Base-by-base conservation (phyloP, 768 basidiomycete species). In the Lentinus tigrinus region DNA sequence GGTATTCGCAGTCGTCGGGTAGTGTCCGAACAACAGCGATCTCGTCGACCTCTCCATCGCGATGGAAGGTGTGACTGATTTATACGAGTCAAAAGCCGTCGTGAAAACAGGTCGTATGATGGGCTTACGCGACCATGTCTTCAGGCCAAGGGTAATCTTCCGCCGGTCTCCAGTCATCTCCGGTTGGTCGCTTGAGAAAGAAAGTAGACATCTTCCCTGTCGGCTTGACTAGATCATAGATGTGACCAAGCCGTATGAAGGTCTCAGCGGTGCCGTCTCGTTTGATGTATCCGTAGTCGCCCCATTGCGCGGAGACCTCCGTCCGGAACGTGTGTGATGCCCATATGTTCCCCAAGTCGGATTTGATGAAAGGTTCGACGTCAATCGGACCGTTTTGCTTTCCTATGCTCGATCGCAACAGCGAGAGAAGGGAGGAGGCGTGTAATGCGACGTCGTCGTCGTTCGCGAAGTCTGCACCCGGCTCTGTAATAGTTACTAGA, bases 1-100 rank as follows among this genome's bases (percentile, higher is more conserved):
- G 56, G 19, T 57, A 57, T 36, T 57, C 56, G 21, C n/a, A 44
- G 37, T 57, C 56, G 23, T 57, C 56, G 5, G 56, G 56, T 4
- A 57, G 36, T 19, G 56, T 57, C 14, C 56, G 31, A 6, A 57
- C 56, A n/a, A 52, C 56, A 16, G 56, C 50, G 11, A 57, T 57
- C 2, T 57, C 56, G 21, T 57, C 56, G 11, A 52, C 17, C 1
- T 40, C 43, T n/a, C 24, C 37, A 6, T 24, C 27, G 10, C 47
- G 47, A 2, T 56, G 47, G 8, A 56, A 56, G 3, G 23, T 27
- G 23, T 56, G 54, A 26, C 54, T 56, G 26, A 3, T n/a, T n/a
- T n/a, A n/a, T n/a, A n/a, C n/a, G n/a, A n/a, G 1, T 6, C 40
- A 42, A 6, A 19, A 44, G 10, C 43, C 23, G 43, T 47, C 16